A percentile compares a stretch with the other conserved stretches of the same genome.
Conservation (phyloP, 768 basidiomycete species). For the Tephrocybe sp. region DNA sequence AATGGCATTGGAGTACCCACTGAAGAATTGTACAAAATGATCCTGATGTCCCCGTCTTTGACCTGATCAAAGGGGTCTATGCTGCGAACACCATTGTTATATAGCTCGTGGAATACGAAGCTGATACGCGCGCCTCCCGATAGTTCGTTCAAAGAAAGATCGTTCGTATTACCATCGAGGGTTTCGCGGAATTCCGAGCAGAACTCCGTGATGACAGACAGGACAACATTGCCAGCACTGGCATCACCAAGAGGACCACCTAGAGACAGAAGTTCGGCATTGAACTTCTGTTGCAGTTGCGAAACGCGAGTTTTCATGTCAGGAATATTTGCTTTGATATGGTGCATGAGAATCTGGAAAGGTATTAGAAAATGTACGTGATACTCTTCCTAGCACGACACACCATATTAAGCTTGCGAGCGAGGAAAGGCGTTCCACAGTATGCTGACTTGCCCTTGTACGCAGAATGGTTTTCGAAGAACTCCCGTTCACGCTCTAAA, state of each 20-base stretch:
- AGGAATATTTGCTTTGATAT: slow-evolving; percentile 95
- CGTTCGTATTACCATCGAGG: slow-evolving; percentile 97
- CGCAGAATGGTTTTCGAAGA: slow-evolving; percentile 92
- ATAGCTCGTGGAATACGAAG: slow-evolving; percentile 98
- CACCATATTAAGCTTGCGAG: slow-evolving; percentile 92
- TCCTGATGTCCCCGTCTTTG: slow-evolving; percentile 97
- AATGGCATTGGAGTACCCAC: slow-evolving; percentile 40
- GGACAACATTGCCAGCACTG: slow-evolving; percentile 87
- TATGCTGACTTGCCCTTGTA: slow-evolving; percentile 95
- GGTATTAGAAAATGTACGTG: not conserved
- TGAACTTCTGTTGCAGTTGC: slow-evolving; percentile 88
- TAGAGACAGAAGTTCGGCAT: slow-evolving; percentile 74
- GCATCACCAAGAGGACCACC: slow-evolving; percentile 86
- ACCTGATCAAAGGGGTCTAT: slow-evolving; percentile 99
- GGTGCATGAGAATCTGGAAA: slow-evolving; percentile 93
- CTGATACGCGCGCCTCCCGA: slow-evolving; percentile 99
- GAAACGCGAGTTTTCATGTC: slow-evolving; percentile 96
- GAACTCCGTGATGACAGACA: slow-evolving; percentile 98
- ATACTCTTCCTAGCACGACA: slow-evolving; percentile 19
- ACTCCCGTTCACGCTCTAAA: slow-evolving; percentile 85
- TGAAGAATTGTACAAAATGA: slow-evolving; percentile 95
- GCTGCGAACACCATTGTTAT: slow-evolving; percentile 92
- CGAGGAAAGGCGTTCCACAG: slow-evolving; percentile 96
- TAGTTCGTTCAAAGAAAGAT: slow-evolving; percentile 91
- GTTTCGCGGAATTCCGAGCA: slow-evolving; percentile 94